Conservation (phyloP, 176 grass and related monocot genomes). For the Chloris gayana region DNA sequence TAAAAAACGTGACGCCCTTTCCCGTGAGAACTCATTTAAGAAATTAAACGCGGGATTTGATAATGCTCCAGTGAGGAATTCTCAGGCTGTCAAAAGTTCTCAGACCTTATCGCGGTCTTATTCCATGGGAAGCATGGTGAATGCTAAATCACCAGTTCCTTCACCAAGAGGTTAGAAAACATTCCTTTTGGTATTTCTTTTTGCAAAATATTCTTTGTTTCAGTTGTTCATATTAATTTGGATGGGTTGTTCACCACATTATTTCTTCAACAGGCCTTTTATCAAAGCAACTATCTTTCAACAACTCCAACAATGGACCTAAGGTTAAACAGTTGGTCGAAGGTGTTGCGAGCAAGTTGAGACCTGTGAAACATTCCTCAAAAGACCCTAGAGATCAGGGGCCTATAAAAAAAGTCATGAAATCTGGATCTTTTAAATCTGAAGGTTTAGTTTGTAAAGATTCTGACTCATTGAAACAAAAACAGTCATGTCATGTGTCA, state of each 20-base stretch:
- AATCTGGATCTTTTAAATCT: constrained; percentile 63
- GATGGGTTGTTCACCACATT: constrained; percentile 35
- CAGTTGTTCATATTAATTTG: constrained; percentile 21
- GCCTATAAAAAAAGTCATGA: constrained; percentile 50
- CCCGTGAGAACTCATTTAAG: constrained; percentile 56
- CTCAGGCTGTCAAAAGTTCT: constrained; percentile 52
- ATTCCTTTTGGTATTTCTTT: constrained; percentile 23
- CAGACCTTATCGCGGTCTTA: constrained; percentile 55
- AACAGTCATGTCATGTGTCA: constrained; percentile 45
- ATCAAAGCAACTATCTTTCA: constrained; percentile 83
- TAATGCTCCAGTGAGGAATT: constrained; percentile 36
- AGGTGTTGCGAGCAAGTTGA: constrained; percentile 56
- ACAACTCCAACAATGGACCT: constrained; percentile 51
- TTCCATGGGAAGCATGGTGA: constrained; percentile 56
- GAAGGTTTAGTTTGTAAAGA: constrained; percentile 47
- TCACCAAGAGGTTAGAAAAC: constrained; percentile 73
- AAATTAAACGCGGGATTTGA: constrained; percentile 46
- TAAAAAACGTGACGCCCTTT: constrained; percentile 42
- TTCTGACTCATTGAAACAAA: constrained; percentile 49
- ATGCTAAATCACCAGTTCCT: constrained; percentile 57
- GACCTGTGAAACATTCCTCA: constrained; percentile 43
- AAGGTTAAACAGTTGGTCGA: constrained; percentile 77
- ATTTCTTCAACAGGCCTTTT: constrained; percentile 57
- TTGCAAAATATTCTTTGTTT: constrained; percentile 20
- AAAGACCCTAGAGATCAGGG: constrained; percentile 51